These are phyloP conservation scores for Jackrogersella minutella DNA, from an alignment of 495 filamentous ascomycete genomes.

Conservation along the genomic window DNA sequence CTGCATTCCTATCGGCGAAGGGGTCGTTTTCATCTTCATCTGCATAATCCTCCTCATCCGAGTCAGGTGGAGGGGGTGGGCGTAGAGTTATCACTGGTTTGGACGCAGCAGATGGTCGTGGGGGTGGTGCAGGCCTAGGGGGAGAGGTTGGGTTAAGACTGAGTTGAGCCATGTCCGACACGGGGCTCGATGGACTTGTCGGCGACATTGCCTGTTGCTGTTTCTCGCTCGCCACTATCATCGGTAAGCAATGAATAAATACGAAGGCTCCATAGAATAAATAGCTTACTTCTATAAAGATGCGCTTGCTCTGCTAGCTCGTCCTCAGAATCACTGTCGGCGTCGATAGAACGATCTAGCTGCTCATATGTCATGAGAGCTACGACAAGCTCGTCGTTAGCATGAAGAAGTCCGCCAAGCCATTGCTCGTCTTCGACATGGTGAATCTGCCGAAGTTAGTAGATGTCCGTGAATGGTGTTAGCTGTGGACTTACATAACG, in stretches of 20 bases:
- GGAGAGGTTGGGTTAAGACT: constrained; percentile 48
- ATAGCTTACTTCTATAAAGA: constrained; percentile 57
- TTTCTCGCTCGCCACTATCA: constrained; percentile 59
- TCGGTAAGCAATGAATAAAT: constrained; percentile 29
- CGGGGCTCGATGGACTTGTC: constrained; percentile 44
- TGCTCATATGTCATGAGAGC: constrained; percentile 95
- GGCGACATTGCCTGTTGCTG: constrained; percentile 54
- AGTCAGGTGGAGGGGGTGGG: constrained; percentile 38
- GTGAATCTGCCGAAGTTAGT: constrained; percentile 65
- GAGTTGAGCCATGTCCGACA: constrained; percentile 50
- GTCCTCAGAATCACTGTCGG: constrained; percentile 93
- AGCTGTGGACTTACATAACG: constrained; percentile 68
- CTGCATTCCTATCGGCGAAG: constrained; percentile 78
- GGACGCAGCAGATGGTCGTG: constrained; percentile 50
- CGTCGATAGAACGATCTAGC: constrained; percentile 92
- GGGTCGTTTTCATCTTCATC: constrained; percentile 78
- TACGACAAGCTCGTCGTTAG: constrained; percentile 86
- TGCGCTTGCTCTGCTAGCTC: constrained; percentile 65
- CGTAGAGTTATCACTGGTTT: constrained; percentile 52
- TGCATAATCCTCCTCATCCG: constrained; percentile 56
- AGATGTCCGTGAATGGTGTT: neutral
- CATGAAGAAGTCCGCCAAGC: constrained; percentile 79
- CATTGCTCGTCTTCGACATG: constrained; percentile 83
- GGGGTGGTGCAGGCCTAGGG: constrained; percentile 51
- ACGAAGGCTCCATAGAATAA: neutral